phyloP scores from a whole-genome alignment of 257 asterid genomes.

The Ehretia macrophylla region DNA sequence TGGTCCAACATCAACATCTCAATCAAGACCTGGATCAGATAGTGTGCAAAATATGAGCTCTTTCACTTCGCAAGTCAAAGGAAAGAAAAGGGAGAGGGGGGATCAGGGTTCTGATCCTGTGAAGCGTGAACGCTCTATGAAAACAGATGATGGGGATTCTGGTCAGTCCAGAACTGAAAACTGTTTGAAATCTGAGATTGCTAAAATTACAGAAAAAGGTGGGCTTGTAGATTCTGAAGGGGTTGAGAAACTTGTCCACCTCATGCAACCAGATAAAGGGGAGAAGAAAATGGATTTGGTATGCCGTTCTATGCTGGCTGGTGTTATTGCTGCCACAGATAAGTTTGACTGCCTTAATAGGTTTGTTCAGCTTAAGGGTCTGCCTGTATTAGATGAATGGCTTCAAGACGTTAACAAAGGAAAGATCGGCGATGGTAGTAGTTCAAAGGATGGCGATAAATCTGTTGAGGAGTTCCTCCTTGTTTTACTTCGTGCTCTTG shows the following conservation, averaged over 20 bases:
- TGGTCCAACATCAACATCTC: slow-evolving; percentile 59
- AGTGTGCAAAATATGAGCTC: slow-evolving; percentile 51
- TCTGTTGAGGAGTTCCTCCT: slow-evolving; percentile 76
- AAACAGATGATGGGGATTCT: slow-evolving; percentile 54
- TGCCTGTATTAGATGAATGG: slow-evolving; percentile 83
- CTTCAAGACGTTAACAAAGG: slow-evolving; percentile 86
- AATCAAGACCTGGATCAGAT: slow-evolving; percentile 55
- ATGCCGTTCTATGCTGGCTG: slow-evolving; percentile 64
- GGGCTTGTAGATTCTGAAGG: slow-evolving; percentile 64
- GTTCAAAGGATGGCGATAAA: slow-evolving; percentile 50
- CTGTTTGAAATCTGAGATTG: slow-evolving; percentile 55
- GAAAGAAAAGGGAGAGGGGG: slow-evolving; percentile 87
- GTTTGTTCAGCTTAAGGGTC: slow-evolving; percentile 74
- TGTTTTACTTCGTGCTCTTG: slow-evolving; percentile 80
- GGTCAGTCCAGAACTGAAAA: slow-evolving; percentile 38
- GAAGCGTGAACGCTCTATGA: slow-evolving; percentile 63
- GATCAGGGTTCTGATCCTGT: slow-evolving; percentile 56
- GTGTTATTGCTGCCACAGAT: slow-evolving; percentile 75
- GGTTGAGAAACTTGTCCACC: slow-evolving; percentile 79
- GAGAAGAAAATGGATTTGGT: slow-evolving; percentile 61
- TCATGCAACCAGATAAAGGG: slow-evolving; percentile 57
- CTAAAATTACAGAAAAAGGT: slow-evolving; percentile 69
- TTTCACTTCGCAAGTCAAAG: slow-evolving; percentile 59
- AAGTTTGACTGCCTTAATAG: slow-evolving; percentile 66
- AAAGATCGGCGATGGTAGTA: slow-evolving; percentile 44